These are phyloP conservation scores for Durusdinium trenchii DNA, from an alignment of 73 alveolate species.

Conservation along the genomic window DNA sequence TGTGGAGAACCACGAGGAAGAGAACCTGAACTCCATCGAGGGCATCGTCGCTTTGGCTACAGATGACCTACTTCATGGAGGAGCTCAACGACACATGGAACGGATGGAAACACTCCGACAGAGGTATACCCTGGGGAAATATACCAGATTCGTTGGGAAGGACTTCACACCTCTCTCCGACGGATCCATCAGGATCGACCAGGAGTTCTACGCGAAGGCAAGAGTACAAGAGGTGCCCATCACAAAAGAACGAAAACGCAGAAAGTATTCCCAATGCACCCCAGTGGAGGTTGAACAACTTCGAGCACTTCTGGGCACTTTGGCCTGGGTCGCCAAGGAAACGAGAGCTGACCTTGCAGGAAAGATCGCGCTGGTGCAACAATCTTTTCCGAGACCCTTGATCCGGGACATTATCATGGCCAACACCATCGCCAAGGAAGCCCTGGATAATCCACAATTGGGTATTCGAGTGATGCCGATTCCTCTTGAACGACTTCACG, in stretches of 20 bases:
- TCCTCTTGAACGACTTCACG: not conserved
- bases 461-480: not conserved
- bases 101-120: not conserved
- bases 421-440: not conserved
- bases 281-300: not conserved
- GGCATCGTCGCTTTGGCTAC: not conserved
- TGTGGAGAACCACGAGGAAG: no score
- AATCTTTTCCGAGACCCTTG: not conserved
- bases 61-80: not conserved
- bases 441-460: not conserved
- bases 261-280: not conserved
- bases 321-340: constrained; percentile 24
- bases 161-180: not conserved
- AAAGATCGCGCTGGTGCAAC: not conserved
- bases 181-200: not conserved
- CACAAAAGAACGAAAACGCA: not conserved
- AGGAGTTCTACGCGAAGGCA: not conserved
- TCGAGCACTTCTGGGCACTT: not conserved
- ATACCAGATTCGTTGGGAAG: not conserved
- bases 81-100: not conserved
- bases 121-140: not conserved
- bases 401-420: not conserved
- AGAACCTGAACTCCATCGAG: not conserved
- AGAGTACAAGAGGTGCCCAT: not conserved
- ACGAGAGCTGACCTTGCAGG: not conserved